Base-by-base conservation (phyloP, 208 protist genomes). In the Blastocrithidia nonstop region DNA sequence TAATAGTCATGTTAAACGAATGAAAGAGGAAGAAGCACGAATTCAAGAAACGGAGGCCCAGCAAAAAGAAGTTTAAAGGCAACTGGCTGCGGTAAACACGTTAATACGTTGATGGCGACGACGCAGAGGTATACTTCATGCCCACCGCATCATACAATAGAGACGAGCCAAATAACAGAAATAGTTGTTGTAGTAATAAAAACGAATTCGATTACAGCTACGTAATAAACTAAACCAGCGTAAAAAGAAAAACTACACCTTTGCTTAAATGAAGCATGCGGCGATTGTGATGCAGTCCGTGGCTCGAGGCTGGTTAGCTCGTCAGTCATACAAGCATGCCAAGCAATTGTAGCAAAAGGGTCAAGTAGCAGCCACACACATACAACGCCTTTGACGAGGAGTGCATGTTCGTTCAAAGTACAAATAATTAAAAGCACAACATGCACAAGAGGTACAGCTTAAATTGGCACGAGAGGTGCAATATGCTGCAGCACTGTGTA, bases 281-380 rank as follows among this genome's bases (percentile, higher is more conserved):
- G 80, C 75, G 37, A 52, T 62, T 9, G 48, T 66, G 52, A 52
- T 89, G 26, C 80, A 89, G 50, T 56, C 59, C 43, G 45, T 63
- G n/a, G 80, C 66, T n/a, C 61, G 75, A 31, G 67, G 65, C 13
- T 89, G 75, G 75, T 38, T 80, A 16, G 60, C 72, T 23, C 66
- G 72, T n/a, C n/a, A n/a, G n/a, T n/a, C n/a, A n/a, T n/a, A n/a
- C n/a, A n/a, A n/a, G 9, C 68, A 66, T 15, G 19, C 2, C 1
- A 45, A 33, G 36, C 25, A 17, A 38, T 57, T 53, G 8, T 25
- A 33, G 11, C 42, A 49, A n/a, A 52, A 39, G n/a, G 33, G 25
- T 23, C 32, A 38, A 4, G 20, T 33, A 4, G 69, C 77, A 31
- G 64, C 71, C 0, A 16, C 46, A 17, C 33, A 8, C 20, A 57